These are phyloP conservation scores for Nothophaeocryptopus gaeumannii DNA, from an alignment of 2,329 filamentous ascomycete genomes.

Conservation along the genomic window DNA sequence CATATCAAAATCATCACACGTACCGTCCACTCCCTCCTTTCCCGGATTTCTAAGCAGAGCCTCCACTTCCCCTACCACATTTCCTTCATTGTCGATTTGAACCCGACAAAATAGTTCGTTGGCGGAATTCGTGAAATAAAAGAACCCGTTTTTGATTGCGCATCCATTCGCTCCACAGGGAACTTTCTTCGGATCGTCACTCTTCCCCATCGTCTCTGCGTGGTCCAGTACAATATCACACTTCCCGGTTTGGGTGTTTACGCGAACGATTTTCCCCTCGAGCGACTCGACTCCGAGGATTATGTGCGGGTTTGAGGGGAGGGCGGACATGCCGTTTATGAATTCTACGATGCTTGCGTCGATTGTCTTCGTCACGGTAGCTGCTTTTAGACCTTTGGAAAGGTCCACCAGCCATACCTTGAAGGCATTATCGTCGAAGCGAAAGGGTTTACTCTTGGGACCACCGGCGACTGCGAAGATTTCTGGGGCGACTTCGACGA, in stretches of 20 bases:
- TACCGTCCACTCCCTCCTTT: not conserved
- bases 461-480: constrained; percentile 6
- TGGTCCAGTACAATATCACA: constrained; percentile 1
- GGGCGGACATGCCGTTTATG: not conserved
- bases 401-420: constrained; percentile 2
- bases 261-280: not conserved
- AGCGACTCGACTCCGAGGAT: not conserved
- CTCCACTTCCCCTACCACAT: not conserved
- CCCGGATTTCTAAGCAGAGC: constrained; percentile 1
- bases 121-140: constrained; percentile 9
- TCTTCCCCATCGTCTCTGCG: not conserved
- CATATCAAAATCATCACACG: constrained; percentile 9
- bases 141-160: not conserved
- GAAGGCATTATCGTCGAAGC: not conserved
- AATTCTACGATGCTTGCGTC: not conserved
- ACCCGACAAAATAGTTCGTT: constrained; percentile 1
- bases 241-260: constrained; percentile 1
- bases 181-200: not conserved
- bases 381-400: not conserved
- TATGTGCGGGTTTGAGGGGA: not conserved
- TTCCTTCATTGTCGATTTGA: not conserved
- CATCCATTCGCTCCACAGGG: constrained; percentile 1
- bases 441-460: not conserved
- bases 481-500: constrained; percentile 4
- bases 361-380: not conserved